These are phyloP conservation scores for Decorospora gaudefroyi DNA, from an alignment of 2,329 filamentous ascomycete genomes.

Conservation along the genomic window DNA sequence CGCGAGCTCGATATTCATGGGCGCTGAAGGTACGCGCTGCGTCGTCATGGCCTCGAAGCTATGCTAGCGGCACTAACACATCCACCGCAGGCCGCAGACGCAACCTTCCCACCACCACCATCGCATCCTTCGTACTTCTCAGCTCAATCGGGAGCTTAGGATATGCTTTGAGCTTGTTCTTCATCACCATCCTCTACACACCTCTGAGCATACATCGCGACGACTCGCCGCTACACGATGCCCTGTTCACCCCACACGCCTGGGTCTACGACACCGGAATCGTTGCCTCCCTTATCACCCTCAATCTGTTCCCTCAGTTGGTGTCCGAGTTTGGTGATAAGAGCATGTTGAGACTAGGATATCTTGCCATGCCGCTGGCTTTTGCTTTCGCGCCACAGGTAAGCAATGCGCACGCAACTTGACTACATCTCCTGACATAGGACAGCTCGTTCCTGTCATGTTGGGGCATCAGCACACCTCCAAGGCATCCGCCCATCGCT, in stretches of 20 bases:
- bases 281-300: constrained; percentile 54
- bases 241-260: constrained; percentile 43
- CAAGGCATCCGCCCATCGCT: constrained; percentile 47
- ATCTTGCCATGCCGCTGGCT: constrained; percentile 39
- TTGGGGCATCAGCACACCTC: constrained; percentile 56
- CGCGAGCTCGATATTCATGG: constrained; percentile 62
- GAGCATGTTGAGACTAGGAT: constrained; percentile 32
- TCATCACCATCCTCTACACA: constrained; percentile 61
- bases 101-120: constrained; percentile 55
- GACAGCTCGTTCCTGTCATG: constrained; percentile 51
- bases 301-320: constrained; percentile 47
- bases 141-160: constrained; percentile 64
- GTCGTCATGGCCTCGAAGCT: not conserved
- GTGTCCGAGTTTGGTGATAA: constrained; percentile 29
- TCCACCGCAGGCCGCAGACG: constrained; percentile 53
- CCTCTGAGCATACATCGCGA: constrained; percentile 54
- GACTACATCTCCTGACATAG: constrained; percentile 12
- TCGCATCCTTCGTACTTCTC: constrained; percentile 63
- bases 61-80: constrained; percentile 2
- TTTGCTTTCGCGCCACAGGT: constrained; percentile 46
- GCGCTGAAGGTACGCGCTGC: constrained; percentile 56
- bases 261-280: constrained; percentile 49
- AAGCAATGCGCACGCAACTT: not conserved
- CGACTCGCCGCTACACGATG: constrained; percentile 36
- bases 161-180: constrained; percentile 67